These are phyloP conservation scores for Pleurotus platypus DNA, from an alignment of 768 basidiomycete species.

Conservation along the genomic window DNA sequence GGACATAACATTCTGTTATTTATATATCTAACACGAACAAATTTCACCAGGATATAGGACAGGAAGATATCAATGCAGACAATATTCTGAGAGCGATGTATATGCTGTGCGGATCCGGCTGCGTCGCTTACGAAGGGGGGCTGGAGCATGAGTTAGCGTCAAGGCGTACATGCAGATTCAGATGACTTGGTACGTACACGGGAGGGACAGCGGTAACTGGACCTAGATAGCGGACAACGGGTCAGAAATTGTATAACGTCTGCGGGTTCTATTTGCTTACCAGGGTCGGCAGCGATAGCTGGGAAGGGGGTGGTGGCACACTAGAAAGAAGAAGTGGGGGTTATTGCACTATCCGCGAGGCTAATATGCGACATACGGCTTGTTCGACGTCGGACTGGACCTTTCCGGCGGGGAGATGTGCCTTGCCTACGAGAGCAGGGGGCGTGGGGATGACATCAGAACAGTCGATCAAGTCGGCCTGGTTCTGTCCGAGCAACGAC, in stretches of 20 bases:
- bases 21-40: background rate
- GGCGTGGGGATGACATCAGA: slow-evolving; percentile 40
- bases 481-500: slow-evolving; percentile 36
- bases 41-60: background rate
- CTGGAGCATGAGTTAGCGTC: background rate
- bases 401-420: slow-evolving; percentile 30
- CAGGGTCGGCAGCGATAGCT: slow-evolving; percentile 24
- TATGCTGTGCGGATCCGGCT: background rate
- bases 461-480: slow-evolving; percentile 34
- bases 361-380: slow-evolving; percentile 14
- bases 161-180: background rate
- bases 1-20: background rate
- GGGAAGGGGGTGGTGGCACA: slow-evolving; percentile 34
- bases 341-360: slow-evolving; percentile 15
- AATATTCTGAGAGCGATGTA: background rate
- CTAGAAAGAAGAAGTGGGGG: slow-evolving; percentile 15
- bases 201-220: slow-evolving; percentile 2
- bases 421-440: slow-evolving; percentile 17
- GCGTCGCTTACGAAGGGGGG: background rate
- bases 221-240: background rate
- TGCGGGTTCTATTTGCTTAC: slow-evolving; percentile 6
- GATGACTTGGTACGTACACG: background rate
- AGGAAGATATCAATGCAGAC: background rate
- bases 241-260: background rate
- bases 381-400: slow-evolving; percentile 25